Conservation (phyloP, 345 rosid species). For the Sisymbrium irio region DNA sequence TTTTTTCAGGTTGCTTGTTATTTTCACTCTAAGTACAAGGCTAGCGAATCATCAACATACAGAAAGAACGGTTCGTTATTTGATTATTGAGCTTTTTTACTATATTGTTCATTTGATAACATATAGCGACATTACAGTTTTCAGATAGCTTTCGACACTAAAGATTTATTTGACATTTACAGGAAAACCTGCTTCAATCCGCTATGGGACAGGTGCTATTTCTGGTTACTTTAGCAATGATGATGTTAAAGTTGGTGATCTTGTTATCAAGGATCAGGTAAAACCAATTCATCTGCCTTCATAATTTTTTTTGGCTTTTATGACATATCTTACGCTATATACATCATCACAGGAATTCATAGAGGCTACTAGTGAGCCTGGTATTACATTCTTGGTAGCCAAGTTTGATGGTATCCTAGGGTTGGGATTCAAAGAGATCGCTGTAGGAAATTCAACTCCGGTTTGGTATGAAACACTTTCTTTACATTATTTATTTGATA, state of each 20-base stretch:
- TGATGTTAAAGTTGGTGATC: constrained; percentile 67
- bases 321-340: not conserved
- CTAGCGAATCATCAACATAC: constrained; percentile 69
- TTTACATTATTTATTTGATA: not conserved
- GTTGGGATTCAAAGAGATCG: constrained; percentile 88
- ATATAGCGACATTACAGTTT: not conserved
- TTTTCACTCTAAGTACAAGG: constrained; percentile 82
- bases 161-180: constrained; percentile 8
- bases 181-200: constrained; percentile 84
- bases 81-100: not conserved
- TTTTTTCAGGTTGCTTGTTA: constrained; percentile 73
- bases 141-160: not conserved
- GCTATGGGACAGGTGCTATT: constrained; percentile 84
- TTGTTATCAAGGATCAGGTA: constrained; percentile 72
- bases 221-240: constrained; percentile 89
- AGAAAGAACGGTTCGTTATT: constrained; percentile 57
- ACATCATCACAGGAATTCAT: constrained; percentile 63
- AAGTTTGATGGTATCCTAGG: constrained; percentile 95
- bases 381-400: constrained; percentile 81
- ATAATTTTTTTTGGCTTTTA: not conserved
- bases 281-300: not conserved
- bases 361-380: constrained; percentile 89
- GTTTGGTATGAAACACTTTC: constrained; percentile 54
- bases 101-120: not conserved
- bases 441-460: constrained; percentile 77